These are phyloP conservation scores for Phytophthora quininea DNA, from an alignment of 352 stramenopile genomes.

Conservation along the genomic window DNA sequence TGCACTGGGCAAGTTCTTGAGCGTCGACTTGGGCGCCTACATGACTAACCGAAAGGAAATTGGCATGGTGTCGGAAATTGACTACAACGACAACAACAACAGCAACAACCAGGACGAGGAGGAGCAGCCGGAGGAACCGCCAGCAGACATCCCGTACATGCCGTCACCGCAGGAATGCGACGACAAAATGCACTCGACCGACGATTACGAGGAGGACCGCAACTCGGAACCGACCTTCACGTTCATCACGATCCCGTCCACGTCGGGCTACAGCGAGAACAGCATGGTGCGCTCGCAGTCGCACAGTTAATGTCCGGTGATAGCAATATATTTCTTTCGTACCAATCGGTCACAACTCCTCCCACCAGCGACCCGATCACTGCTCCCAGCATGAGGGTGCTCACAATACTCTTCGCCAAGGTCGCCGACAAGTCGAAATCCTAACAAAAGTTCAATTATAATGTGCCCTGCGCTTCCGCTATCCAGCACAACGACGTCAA, in stretches of 20 bases:
- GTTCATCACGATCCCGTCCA: conserved; percentile 42
- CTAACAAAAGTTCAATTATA: no score
- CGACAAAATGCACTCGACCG: conserved; percentile 16
- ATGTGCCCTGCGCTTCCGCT: no score
- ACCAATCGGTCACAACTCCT: no score
- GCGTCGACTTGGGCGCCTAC: conserved; percentile 44
- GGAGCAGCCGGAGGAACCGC: conserved; percentile 20
- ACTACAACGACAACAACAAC: conserved; percentile 4
- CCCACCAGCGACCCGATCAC: no score
- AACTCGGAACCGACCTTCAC: conserved; percentile 39
- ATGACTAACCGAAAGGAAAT: conserved; percentile 26
- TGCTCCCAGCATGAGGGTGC: no score
- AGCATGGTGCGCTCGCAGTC: conserved; percentile 31
- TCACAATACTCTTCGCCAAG: no score
- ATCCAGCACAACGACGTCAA: no score
- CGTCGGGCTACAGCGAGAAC: conserved; percentile 9
- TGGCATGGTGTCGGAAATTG: conserved; percentile 14
- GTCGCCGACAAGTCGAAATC: no score
- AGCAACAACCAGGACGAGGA: conserved; percentile 12
- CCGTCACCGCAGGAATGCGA: conserved; percentile 21
- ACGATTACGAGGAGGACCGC: conserved; percentile 32
- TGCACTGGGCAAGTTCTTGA: conserved; percentile 60
- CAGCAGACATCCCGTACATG: conserved; percentile 20
- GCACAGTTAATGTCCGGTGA: conserved; percentile 20
- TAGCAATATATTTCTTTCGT: no score